These are phyloP conservation scores for Candida krabiensis DNA, from an alignment of 805 yeast genomes.

Conservation along the genomic window DNA sequence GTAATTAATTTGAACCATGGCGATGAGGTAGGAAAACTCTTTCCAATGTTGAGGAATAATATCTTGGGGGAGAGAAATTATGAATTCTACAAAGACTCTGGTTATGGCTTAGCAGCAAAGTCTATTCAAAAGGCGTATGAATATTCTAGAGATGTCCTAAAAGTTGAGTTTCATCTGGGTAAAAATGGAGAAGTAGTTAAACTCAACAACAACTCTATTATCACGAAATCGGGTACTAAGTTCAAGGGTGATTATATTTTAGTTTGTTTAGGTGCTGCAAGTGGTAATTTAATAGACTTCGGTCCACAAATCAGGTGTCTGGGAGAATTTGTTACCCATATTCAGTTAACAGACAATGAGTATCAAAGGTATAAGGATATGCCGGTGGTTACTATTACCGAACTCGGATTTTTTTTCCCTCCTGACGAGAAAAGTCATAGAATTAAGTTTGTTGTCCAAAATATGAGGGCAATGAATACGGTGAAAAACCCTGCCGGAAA, in stretches of 20 bases:
- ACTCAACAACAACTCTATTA: too few species aligned
- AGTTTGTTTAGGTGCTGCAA: slow-evolving; percentile 35
- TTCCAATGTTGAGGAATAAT: background rate
- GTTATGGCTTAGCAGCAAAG: background rate
- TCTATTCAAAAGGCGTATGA: background rate
- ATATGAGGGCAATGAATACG: slow-evolving; percentile 38
- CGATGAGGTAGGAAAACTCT: background rate
- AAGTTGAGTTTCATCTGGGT: background rate
- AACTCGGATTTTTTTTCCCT: background rate
- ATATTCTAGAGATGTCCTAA: background rate
- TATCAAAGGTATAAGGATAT: slow-evolving; percentile 6
- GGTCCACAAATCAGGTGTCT: slow-evolving; percentile 29
- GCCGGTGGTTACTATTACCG: background rate
- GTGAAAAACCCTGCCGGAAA: too few species aligned
- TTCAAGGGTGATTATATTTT: slow-evolving; percentile 21
- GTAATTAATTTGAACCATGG: background rate
- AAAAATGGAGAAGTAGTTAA: background rate
- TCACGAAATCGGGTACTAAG: background rate
- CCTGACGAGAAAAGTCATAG: background rate
- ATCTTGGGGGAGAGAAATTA: background rate
- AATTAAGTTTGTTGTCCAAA: too few species aligned
- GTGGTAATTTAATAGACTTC: slow-evolving; percentile 31
- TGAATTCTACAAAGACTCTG: background rate
- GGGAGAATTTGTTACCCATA: slow-evolving; percentile 35
- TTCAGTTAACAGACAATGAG: slow-evolving; percentile 33